A percentile compares a stretch with the other conserved stretches of the same genome.
Evolutionary conservation across 1,284 basidiomycete genomes (phyloP).

Genomic region (Pseudozyma pruni): DNA sequence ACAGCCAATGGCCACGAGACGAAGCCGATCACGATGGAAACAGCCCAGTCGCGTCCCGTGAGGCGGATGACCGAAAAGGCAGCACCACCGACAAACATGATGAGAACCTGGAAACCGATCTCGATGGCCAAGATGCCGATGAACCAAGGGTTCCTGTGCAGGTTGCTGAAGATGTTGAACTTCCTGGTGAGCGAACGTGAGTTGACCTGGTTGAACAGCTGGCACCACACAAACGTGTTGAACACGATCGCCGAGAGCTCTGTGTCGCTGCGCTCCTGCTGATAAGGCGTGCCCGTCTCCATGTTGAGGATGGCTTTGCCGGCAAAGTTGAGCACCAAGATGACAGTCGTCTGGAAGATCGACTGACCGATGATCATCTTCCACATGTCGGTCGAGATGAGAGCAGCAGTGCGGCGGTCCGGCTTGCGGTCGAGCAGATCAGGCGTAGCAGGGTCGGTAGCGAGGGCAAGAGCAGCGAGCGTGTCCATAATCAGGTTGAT

Average conservation of each 20-base stretch:
- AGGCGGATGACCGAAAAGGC: slow-evolving; percentile 90
- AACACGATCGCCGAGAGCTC: slow-evolving; percentile 88
- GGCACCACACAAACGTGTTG: slow-evolving; percentile 93
- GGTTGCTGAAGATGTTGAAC: slow-evolving; percentile 88
- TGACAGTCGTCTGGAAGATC: slow-evolving; percentile 83
- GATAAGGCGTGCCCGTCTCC: slow-evolving; percentile 63
- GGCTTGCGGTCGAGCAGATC: slow-evolving; percentile 87
- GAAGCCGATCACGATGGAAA: slow-evolving; percentile 85
- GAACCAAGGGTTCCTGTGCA: slow-evolving; percentile 85
- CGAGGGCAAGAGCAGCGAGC: slow-evolving; percentile 94
- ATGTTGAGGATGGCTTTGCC: slow-evolving; percentile 76
- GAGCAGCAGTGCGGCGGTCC: slow-evolving; percentile 84
- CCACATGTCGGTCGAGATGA: slow-evolving; percentile 82
- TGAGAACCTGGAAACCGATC: slow-evolving; percentile 85
- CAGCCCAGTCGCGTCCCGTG: slow-evolving; percentile 86
- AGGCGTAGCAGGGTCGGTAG: slow-evolving; percentile 90
- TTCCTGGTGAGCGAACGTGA: slow-evolving; percentile 84
- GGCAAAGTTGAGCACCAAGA: slow-evolving; percentile 88
- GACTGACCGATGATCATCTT: slow-evolving; percentile 95
- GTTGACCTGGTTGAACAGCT: slow-evolving; percentile 83
- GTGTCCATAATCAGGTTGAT: slow-evolving; percentile 95
- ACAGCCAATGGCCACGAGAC: slow-evolving; percentile 88
- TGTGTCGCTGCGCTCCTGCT: slow-evolving; percentile 68
- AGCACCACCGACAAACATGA: slow-evolving; percentile 88
- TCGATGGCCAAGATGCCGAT: slow-evolving; percentile 85